phyloP scores from a whole-genome alignment of 805 yeast genomes.

The Kazachstania kunashirensis region DNA sequence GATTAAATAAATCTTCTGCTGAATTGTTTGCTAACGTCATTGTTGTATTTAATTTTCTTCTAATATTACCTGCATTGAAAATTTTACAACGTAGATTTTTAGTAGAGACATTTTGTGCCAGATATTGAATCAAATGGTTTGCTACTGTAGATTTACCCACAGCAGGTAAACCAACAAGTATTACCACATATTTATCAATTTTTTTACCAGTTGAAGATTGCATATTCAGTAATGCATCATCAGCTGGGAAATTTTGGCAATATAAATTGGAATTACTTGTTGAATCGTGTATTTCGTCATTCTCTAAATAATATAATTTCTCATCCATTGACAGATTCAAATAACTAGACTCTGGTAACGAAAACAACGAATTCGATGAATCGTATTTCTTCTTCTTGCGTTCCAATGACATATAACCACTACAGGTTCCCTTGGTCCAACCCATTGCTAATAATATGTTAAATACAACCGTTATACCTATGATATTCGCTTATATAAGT shows the following conservation, averaged over 20 bases:
- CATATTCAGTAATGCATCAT: no score
- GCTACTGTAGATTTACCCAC: slow-evolving; percentile 69
- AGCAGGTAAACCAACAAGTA: slow-evolving; percentile 71
- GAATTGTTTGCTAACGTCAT: slow-evolving; percentile 25
- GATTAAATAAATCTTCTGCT: slow-evolving; percentile 34
- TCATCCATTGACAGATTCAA: slow-evolving; percentile 14
- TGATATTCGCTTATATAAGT: no score
- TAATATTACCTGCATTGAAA: slow-evolving; percentile 66
- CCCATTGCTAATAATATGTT: no score
- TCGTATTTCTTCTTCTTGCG: neutral
- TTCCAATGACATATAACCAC: no score
- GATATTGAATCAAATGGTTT: slow-evolving; percentile 50
- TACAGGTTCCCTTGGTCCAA: no score
- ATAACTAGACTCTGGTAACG: slow-evolving; percentile 14
- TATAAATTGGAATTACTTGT: neutral
- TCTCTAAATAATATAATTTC: slow-evolving; percentile 9
- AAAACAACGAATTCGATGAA: slow-evolving; percentile 23
- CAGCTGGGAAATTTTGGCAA: no score
- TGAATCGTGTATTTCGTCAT: slow-evolving; percentile 9
- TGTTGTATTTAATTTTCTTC: slow-evolving; percentile 39
- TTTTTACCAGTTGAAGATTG: neutral
- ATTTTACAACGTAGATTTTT: slow-evolving; percentile 32
- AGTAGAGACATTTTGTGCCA: slow-evolving; percentile 27
- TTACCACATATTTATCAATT: slow-evolving; percentile 51
- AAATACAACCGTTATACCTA: no score